Base-by-base conservation (phyloP, 805 yeast species). In the Zygosaccharomyces bisporus region DNA sequence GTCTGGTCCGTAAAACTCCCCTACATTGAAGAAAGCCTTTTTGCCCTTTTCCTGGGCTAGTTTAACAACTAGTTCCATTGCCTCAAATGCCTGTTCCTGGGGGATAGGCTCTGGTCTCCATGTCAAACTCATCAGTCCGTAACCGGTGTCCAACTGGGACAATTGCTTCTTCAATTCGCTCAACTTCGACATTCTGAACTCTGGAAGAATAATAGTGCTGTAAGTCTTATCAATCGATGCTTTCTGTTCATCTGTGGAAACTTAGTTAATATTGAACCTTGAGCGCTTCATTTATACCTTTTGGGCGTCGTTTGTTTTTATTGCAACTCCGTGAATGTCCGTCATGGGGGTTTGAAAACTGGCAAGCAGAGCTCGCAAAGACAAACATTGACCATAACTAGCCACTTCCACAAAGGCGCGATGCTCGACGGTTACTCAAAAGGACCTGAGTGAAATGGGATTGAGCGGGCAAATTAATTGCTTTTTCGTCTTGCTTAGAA, bases 81-180 rank as follows among this genome's bases (percentile, higher is more conserved):
- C 66, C 8, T 67, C 76, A 47, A 79, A 69, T 2, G 85, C 80
- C 42, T 71, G 68, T 14, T 74, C 79, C 41, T 72, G 61, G 6
- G 83, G 74, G 25, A 75, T 63, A 25, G 86, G 87, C 0, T 55
- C 60, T 0, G 81, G 76, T 31, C 74, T 72, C 86, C 86, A 79
- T 1, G 95, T 85, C 61, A 86, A 71, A 44, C 83, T 77, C 96
- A 89, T 86, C 50, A 87, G 73, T 35, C 96, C 96, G 53, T 76
- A 79, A 34, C 95, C 95, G 36, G 59, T 54, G 14, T 44, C 39
- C 13, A 58, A 34, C 13, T 49, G 45, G 2, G 36, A 20, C 34
- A 60, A 34, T 3, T 52, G 60, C 33, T 48, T 27, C 16, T 27
- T 27, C 16, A 27, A 6, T 13, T 34, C 33, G 6, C 42, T 56